Evolutionary conservation across 768 basidiomycete genomes (phyloP), one percentile per base, ranked within the genome.

Genomic region (Termitomyces sp.): DNA sequence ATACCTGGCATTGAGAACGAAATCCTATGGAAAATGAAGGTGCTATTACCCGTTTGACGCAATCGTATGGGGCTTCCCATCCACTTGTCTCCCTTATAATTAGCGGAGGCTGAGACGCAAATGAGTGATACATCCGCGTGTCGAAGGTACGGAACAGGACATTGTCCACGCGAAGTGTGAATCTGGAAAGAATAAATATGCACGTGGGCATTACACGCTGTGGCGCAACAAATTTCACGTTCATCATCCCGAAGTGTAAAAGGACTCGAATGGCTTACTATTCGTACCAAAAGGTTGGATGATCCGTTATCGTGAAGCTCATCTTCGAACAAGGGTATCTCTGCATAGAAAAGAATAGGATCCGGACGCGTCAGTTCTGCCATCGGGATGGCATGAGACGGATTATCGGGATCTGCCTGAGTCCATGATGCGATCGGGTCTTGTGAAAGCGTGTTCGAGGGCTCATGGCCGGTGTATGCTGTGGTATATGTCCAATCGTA

Each of bases 401-500:
- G 64, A 56, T 90, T 74, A 34, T 80, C 75, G 1, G 81, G 72
- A 61, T 90, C 82, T 4, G 84, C 83, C 27, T 79, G 69, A 20
- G 58, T 67, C 87, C 88, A 90, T 1, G 61, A 56, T 34, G 66
- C 61, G 3, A 63, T 59, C 36, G n/a, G n/a, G n/a, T n/a, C n/a
- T n/a, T n/a, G n/a, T n/a, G n/a, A n/a, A n/a, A n/a, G n/a, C n/a
- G 55, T 9, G 4, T 59, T 59, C 32, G 61, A 50, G 14, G 64
- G 54, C 24, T 68, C 67, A 62, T 88, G 85, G 0, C 96, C 97
- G 0, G 85, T 65, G 63, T 98, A 94, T 3, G 80, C 85, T 1
- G 94, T 92, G 2, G 95, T 97, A 69, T 97, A 98, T 12, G 97
- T 99, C 97, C 97, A 98, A 67, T 99, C 97, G 70, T 92, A 98